phyloP scores from a whole-genome alignment of 805 yeast genomes.

The Saccharomycopsis sp. region DNA sequence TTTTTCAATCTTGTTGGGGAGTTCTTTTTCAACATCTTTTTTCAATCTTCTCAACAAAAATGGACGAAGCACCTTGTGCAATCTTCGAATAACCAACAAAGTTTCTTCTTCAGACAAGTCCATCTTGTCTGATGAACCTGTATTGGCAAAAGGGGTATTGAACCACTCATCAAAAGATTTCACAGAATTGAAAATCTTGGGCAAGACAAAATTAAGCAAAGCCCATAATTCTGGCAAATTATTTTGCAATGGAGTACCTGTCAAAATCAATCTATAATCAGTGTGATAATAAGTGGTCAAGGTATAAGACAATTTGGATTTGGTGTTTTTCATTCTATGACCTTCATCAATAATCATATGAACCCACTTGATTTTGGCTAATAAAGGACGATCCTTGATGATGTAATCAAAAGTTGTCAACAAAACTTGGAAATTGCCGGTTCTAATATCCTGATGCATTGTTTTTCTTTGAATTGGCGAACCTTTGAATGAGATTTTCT shows the following conservation, averaged over 20 bases:
- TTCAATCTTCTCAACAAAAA: conserved; percentile 75
- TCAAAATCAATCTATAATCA: conserved; percentile 67
- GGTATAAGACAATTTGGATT: conserved; percentile 64
- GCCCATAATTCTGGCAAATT: conserved; percentile 86
- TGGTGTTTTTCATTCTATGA: conserved; percentile 77
- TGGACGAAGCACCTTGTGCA: conserved; percentile 80
- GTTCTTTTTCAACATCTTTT: conserved; percentile 78
- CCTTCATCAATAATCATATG: conserved; percentile 91
- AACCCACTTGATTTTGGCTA: conserved; percentile 64
- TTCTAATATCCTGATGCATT: conserved; percentile 52
- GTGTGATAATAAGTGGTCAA: conserved; percentile 65
- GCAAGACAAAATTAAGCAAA: conserved; percentile 68
- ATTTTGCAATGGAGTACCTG: conserved; percentile 85
- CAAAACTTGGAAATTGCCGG: conserved; percentile 65
- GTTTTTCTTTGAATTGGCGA: conserved; percentile 62
- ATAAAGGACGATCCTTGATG: conserved; percentile 63
- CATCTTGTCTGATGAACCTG: conserved; percentile 73
- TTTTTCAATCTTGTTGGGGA: conserved; percentile 77
- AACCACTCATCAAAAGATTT: conserved; percentile 87
- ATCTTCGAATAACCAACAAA: conserved; percentile 69
- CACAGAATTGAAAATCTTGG: conserved; percentile 77
- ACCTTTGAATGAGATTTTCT: conserved; percentile 68
- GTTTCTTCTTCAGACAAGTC: conserved; percentile 83
- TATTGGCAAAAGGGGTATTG: conserved; percentile 79
- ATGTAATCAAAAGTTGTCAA: conserved; percentile 78